Base-by-base conservation (phyloP, 2,329 filamentous ascomycete genomes). In the Penicillium janthinellum region DNA sequence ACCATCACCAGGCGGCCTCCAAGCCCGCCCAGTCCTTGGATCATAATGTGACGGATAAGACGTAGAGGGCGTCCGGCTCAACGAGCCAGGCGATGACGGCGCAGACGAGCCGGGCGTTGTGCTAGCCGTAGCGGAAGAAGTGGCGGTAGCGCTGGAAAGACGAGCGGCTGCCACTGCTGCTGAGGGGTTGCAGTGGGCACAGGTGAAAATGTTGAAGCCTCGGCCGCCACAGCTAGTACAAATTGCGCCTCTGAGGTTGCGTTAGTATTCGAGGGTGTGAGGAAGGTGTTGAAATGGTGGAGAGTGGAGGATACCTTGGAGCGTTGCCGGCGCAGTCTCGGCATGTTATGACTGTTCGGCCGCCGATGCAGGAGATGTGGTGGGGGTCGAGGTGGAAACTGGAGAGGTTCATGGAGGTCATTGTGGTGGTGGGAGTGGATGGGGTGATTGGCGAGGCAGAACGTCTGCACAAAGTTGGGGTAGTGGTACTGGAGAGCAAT, bases 241-340 rank as follows among this genome's bases (percentile, higher is more conserved):
- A 17, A 69, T 59, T 14, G 67, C 37, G 25, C 57, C 67, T 60
- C 73, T 75, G 17, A 12, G 8, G 20, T n/a, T 1, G 1, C 4
- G 31, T 35, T 4, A 49, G 47, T 35, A 35, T 20, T 35, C 1
- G 11, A 22, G n/a, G 20, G 31, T 39, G 28, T 64, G 17, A 60
- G 41, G 11, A 47, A 39, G 28, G 6, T 15, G 12, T 7, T 6
- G 2, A 34, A 11, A 41, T 31, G 2, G 7, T 0, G 31, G 6
- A 10, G 28, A 10, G n/a, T 15, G 4, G 14, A 44, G 49, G 54
- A 34, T 68, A 76, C 75, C 75, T 71, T 25, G 74, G 73, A 55
- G 73, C 72, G 60, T 77, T 74, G 0, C 75, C 75, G 17, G 75
- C 75, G 49, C 75, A 77, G 47, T 61, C 62, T n/a, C 67, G 67